Conservation (phyloP, 163 green algal species). For the Prototheca stagnorum region DNA sequence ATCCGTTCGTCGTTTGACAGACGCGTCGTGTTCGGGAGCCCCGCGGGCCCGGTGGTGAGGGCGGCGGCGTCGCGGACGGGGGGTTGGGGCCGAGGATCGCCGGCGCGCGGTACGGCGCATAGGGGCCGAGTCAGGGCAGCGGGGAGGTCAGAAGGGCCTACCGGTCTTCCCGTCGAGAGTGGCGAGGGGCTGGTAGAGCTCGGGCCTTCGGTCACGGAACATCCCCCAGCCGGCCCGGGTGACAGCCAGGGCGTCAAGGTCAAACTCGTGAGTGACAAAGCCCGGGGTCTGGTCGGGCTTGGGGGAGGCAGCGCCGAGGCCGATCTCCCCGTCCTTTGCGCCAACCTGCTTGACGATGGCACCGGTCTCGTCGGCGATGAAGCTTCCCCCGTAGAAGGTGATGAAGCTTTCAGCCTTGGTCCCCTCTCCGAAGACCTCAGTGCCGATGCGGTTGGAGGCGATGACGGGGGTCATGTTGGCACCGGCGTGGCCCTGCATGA, state of each 20-base stretch:
- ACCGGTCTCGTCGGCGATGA: slow-evolving; percentile 48
- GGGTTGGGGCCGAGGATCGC: no score
- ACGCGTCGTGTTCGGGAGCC: no score
- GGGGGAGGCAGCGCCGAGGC: neutral
- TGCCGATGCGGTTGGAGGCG: slow-evolving; percentile 59
- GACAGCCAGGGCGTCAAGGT: slow-evolving; percentile 34
- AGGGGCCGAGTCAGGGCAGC: no score
- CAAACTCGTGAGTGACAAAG: slow-evolving; percentile 41
- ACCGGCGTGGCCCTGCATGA: slow-evolving; percentile 62
- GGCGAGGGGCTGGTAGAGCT: slow-evolving; percentile 44
- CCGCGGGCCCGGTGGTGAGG: no score
- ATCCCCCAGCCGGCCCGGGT: slow-evolving; percentile 49
- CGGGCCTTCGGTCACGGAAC: slow-evolving; percentile 58
- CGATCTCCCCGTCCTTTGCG: neutral
- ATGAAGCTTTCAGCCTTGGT: slow-evolving; percentile 28
- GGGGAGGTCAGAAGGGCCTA: no score
- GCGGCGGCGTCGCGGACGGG: no score
- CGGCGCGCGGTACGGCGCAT: no score
- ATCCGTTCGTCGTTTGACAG: no score
- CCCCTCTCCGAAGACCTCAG: slow-evolving; percentile 24
- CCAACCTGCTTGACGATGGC: slow-evolving; percentile 42
- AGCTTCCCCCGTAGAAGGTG: slow-evolving; percentile 63
- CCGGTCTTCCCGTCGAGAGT: slow-evolving; percentile 44
- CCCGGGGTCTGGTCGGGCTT: slow-evolving; percentile 30
- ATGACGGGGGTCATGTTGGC: slow-evolving; percentile 66